Conservation (phyloP, 2,329 filamentous ascomycete genomes). For the Blastomyces parvus region DNA sequence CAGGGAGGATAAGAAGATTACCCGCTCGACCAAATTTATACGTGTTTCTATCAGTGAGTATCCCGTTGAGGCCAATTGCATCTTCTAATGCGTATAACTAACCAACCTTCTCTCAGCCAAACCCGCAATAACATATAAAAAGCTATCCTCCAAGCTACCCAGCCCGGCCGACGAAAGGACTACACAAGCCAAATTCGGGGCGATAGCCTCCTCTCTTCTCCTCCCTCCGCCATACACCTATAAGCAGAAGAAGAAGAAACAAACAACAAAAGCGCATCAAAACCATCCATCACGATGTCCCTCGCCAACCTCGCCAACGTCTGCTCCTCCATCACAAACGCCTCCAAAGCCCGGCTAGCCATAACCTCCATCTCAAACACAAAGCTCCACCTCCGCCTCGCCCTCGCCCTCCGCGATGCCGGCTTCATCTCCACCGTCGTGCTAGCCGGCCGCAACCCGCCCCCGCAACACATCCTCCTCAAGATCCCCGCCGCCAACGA, state of each 20-base stretch:
- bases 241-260: no score
- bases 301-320: constrained; percentile 67
- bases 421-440: constrained; percentile 76
- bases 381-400: constrained; percentile 68
- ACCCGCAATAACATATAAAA: not conserved
- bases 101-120: not conserved
- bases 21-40: not conserved
- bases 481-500: constrained; percentile 39
- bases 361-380: constrained; percentile 73
- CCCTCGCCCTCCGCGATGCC: constrained; percentile 67
- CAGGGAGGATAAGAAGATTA: not conserved
- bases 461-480: constrained; percentile 43
- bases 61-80: not conserved
- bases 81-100: not conserved
- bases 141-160: not conserved
- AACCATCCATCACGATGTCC: constrained; percentile 46
- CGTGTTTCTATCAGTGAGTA: not conserved
- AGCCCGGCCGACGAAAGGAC: not conserved
- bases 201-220: not conserved
- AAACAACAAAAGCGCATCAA: no score
- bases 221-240: not conserved
- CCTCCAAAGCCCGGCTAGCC: constrained; percentile 69
- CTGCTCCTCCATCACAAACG: constrained; percentile 88
- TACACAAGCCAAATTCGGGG: not conserved
- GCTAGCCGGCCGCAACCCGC: constrained; percentile 56